A percentile compares a stretch with the other conserved stretches of the same genome.
These are phyloP conservation scores for Karstenula rhodostoma DNA, from an alignment of 2,329 filamentous ascomycete species.

Conservation along the genomic window DNA sequence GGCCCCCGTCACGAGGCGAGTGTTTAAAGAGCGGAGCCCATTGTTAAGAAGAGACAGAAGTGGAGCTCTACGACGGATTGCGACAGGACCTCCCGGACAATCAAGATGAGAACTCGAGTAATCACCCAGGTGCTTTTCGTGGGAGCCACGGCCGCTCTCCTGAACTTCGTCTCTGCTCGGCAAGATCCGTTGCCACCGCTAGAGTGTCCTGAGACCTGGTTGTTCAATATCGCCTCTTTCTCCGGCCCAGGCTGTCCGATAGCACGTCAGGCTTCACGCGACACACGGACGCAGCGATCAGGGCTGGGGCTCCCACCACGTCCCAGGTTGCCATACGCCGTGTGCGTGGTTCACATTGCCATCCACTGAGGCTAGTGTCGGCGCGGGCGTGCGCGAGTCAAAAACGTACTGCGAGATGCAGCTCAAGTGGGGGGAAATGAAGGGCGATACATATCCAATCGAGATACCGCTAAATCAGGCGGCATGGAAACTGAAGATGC, in stretches of 20 bases:
- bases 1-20: background rate
- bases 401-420: conserved; percentile 4
- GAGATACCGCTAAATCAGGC: background rate
- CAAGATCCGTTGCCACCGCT: background rate
- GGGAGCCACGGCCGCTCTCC: background rate
- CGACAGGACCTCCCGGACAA: background rate
- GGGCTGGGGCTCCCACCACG: conserved; percentile 2
- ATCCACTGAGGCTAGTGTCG: background rate
- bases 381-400: background rate
- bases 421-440: conserved; percentile 7
- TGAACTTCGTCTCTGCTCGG: background rate
- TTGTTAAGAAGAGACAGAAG: background rate
- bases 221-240: background rate
- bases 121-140: background rate
- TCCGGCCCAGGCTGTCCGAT: conserved; percentile 6
- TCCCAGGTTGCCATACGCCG: background rate
- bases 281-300: conserved; percentile 2
- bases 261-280: conserved; percentile 2
- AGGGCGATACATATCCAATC: background rate
- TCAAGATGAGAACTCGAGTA: background rate
- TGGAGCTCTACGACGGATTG: too few species aligned
- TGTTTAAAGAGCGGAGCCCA: background rate
- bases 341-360: conserved; percentile 8
- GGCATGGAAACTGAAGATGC: conserved; percentile 9
- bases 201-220: background rate